Conservation (phyloP, 495 filamentous ascomycete species). For the Hypoxylon rickii region DNA sequence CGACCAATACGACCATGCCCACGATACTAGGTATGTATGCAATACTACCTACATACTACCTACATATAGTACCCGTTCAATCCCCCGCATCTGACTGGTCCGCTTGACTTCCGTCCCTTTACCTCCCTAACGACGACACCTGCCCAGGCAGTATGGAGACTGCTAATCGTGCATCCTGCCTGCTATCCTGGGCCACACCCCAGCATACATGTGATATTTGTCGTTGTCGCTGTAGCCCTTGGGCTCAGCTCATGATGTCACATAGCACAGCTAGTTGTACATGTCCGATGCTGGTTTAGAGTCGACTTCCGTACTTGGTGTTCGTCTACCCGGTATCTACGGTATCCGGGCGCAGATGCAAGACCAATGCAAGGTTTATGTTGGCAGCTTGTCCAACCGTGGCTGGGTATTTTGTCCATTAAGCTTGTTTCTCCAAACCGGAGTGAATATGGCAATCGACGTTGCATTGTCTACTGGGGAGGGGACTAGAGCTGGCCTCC, state of each 20-base stretch:
- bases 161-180: constrained; percentile 23
- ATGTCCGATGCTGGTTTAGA: constrained; percentile 5
- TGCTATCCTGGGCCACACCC: too few species aligned
- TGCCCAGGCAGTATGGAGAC: constrained; percentile 17
- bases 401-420: not conserved
- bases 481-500: not conserved
- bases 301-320: constrained; percentile 7
- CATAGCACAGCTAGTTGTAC: constrained; percentile 16
- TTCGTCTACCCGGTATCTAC: constrained; percentile 10
- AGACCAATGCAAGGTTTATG: constrained; percentile 12
- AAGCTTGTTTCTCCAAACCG: constrained; percentile 19
- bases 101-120: not conserved
- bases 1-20: too few species aligned
- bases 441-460: constrained; percentile 12
- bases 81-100: constrained; percentile 15
- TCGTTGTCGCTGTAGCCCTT: constrained; percentile 1
- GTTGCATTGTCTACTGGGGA: constrained; percentile 27
- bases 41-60: not conserved
- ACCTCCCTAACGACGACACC: constrained; percentile 4
- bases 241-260: constrained; percentile 32
- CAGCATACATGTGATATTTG: constrained; percentile 20
- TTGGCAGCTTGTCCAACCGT: constrained; percentile 8
- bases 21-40: too few species aligned
- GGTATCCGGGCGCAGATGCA: constrained; percentile 21
- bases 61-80: not conserved